A percentile compares a stretch with the other conserved stretches of the same genome.
Conservation (phyloP, 805 yeast genomes). For the Suhomyces prunicola region DNA sequence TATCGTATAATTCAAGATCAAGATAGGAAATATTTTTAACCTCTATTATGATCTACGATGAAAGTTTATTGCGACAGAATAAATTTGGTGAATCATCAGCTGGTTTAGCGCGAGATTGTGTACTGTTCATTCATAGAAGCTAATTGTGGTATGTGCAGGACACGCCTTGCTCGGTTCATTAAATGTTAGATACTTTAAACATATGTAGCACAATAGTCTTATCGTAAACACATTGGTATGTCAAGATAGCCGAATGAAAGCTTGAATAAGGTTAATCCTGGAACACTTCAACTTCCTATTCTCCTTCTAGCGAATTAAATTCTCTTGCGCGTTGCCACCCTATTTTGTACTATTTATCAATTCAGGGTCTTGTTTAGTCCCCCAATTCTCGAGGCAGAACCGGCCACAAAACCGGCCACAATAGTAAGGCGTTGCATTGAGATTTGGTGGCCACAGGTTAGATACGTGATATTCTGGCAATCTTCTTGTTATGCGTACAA, state of each 20-base stretch:
- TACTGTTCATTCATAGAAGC: neutral
- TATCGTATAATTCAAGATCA: neutral
- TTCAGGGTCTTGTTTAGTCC: neutral
- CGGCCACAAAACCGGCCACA: neutral
- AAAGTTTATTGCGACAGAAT: neutral
- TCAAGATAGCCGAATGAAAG: neutral
- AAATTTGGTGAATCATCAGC: neutral
- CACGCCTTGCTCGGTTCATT: neutral
- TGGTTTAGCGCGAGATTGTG: neutral
- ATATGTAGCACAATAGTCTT: neutral
- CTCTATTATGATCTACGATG: slow-evolving; percentile 1
- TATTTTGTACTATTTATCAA: neutral
- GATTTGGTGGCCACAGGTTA: neutral
- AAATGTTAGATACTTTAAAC: neutral
- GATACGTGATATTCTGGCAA: neutral
- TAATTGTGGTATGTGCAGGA: neutral
- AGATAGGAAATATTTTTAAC: slow-evolving; percentile 2
- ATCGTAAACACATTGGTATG: neutral
- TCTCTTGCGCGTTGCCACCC: neutral
- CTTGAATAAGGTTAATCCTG: neutral
- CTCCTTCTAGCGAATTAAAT: neutral
- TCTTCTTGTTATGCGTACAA: neutral
- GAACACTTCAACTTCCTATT: neutral
- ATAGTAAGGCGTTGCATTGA: neutral
- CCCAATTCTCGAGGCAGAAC: neutral